Base-by-base conservation (phyloP, 306 rosid genomes). In the Acacia crassicarpa region DNA sequence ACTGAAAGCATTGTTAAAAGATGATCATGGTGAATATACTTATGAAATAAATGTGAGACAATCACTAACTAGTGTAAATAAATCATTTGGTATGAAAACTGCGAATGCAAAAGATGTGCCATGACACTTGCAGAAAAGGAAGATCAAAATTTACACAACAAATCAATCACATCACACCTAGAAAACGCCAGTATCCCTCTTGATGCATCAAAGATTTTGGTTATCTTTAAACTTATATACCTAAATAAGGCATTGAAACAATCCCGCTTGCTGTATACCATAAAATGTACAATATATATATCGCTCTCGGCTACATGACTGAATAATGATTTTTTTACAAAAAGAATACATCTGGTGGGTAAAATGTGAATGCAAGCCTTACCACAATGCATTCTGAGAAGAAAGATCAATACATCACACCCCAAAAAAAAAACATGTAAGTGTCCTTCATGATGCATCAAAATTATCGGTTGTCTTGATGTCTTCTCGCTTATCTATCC, bases 1-100 rank as follows among this genome's bases (percentile, higher is more conserved):
- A 81, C 99, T 95, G 35, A 63, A 82, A 38, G 49, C 17, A 78
- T 86, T 63, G 65, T 49, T 25, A 83, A 68, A 71, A 1, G 38
- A 44, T 22, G 20, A 79, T 53, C 61, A 84, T 23, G 25, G 77
- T 6, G 70, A 17, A n/a, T 7, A 30, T 45, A n/a, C 67, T 48
- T 58, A 25, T 3, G 15, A 67, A 67, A 51, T 1, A 62, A 27
- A 62, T 10, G 65, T 14, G 51, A 23, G 19, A 33, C n/a, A 4
- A 43, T 53, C 53, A 70, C 73, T 22, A 54, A 48, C 9, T 10
- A 23, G 38, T 38, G 40, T 48, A 51, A 78, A 32, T 59, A 61
- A 71, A 63, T 51, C 38, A 83, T 46, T 44, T 76, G 72, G 35
- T 9, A 66, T 14, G 10, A 32, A 53, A 62, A 23, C 3, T 25